Evolutionary conservation across 495 filamentous ascomycete species (phyloP).

Genomic region (Lasiosphaeria miniovina): DNA sequence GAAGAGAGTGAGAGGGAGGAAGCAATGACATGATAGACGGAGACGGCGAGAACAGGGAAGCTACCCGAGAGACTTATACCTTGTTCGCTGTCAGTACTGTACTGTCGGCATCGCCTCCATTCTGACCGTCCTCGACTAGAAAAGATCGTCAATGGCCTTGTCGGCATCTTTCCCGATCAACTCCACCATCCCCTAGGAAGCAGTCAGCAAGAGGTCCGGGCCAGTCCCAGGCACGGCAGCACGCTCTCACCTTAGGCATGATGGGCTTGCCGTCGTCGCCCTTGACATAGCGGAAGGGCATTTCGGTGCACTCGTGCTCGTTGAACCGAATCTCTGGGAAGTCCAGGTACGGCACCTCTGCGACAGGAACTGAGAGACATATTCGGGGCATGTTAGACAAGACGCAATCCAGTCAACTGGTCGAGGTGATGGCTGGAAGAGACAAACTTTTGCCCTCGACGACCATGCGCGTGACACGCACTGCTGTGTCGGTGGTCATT

Average conservation of each 20-base stretch:
- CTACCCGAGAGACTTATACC: no score
- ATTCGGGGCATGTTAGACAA: neutral
- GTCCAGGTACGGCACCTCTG: conserved; percentile 76
- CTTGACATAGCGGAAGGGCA: conserved; percentile 96
- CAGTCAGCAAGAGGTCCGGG: neutral
- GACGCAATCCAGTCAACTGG: no score
- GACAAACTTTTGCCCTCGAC: conserved; percentile 72
- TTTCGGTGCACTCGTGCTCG: conserved; percentile 88
- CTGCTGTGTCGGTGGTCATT: conserved; percentile 98
- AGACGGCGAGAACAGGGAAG: no score
- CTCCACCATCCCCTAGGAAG: conserved; percentile 80
- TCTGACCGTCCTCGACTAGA: conserved; percentile 42
- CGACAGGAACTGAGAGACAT: conserved; percentile 58
- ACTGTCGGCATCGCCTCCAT: neutral
- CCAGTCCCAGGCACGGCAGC: neutral
- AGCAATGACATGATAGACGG: neutral
- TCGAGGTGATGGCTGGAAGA: neutral
- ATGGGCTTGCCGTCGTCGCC: conserved; percentile 69
- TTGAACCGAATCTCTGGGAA: conserved; percentile 85
- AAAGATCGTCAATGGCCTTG: conserved; percentile 82
- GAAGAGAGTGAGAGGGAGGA: no score
- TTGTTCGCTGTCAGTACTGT: no score
- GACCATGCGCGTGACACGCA: conserved; percentile 86
- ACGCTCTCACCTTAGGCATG: conserved; percentile 75
- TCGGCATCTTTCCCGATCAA: conserved; percentile 92